Conservation (phyloP, 2,329 filamentous ascomycete genomes). For the Ampelomyces quisqualis region DNA sequence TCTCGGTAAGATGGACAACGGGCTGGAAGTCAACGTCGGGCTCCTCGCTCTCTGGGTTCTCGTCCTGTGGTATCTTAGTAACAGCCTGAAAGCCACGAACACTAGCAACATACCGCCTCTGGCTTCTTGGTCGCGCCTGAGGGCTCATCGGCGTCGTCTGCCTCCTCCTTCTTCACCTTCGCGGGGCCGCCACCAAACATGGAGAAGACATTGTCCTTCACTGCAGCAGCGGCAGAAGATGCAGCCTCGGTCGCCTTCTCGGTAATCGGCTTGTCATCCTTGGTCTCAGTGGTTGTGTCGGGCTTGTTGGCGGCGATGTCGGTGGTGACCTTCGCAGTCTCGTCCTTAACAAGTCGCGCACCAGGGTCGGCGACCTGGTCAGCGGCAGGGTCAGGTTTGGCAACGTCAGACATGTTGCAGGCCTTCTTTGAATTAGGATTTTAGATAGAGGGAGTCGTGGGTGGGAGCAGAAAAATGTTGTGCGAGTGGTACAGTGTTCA, state of each 20-base stretch:
- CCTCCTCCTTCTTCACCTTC: constrained; percentile 86
- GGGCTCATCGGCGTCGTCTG: constrained; percentile 71
- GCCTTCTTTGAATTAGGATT: constrained; percentile 3
- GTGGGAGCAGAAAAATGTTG: constrained; percentile 8
- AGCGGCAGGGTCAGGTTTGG: constrained; percentile 46
- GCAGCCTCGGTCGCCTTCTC: constrained; percentile 45
- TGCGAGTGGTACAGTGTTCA: constrained; percentile 12
- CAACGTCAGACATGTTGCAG: constrained; percentile 41
- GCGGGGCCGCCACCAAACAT: constrained; percentile 98
- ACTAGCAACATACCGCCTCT: constrained; percentile 52
- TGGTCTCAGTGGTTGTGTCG: constrained; percentile 28
- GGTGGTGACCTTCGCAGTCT: constrained; percentile 49
- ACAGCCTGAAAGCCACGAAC: background rate
- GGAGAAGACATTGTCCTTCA: constrained; percentile 73
- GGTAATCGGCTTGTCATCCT: constrained; percentile 55
- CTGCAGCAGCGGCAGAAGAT: constrained; percentile 39
- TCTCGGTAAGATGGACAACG: constrained; percentile 92
- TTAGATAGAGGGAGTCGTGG: constrained; percentile 6
- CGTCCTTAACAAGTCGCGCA: constrained; percentile 45
- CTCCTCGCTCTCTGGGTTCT: constrained; percentile 82
- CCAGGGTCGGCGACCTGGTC: constrained; percentile 44
- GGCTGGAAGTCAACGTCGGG: constrained; percentile 97
- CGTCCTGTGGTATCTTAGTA: constrained; percentile 53
- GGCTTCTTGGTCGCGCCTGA: constrained; percentile 71
- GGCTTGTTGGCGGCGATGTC: constrained; percentile 36